Evolutionary conservation across 148 eudicot species (phyloP), one percentile per base, ranked within the genome.

Genomic region (Fagopyrum homotropicum): DNA sequence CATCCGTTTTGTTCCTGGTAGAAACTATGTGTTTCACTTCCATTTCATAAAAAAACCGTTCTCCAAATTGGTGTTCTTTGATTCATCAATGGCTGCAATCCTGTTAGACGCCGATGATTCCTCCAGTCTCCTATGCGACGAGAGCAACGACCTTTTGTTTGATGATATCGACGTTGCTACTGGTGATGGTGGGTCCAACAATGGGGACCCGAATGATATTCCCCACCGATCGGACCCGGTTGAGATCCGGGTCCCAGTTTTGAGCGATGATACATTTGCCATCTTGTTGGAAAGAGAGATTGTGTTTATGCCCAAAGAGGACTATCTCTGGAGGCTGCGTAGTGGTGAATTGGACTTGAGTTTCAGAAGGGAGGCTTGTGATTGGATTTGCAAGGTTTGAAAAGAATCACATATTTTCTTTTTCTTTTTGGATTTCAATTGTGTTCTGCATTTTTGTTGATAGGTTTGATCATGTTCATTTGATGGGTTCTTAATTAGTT

Each of bases 351-450:
- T 88, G 75, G 84, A 92, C 76, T 80, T 86, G 85, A 60, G 69
- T 79, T 72, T 79, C 72, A 87, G 98, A 54, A 83, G 52, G 68
- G 82, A 90, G 49, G 93, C 90, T 74, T 77, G 92, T 82, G 87
- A 92, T 82, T 92, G 97, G 98, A 94, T 94, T 88, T 82, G 68
- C 48, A 91, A 91, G 98, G 98, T 93, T 19, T 22, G 40, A 11
- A 61, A 26, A 2, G 68, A 6, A 12, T 61, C 29, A 29, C 43
- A 26, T 15, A 5, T 66, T 66, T 29, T 2, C 16, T 29, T 10
- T 30, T 11, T 29, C 40, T 29, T 8, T 2, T 0, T 9, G 17
- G 47, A 16, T 12, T 14, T 9, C 15, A 29, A 15, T 40, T 64
- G n/a, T 40, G 40, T 35, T 43, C 71, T 63, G 47, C 19, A 15